Base-by-base conservation (phyloP, 2,329 filamentous ascomycete genomes). In the Chaetomium strumarium region DNA sequence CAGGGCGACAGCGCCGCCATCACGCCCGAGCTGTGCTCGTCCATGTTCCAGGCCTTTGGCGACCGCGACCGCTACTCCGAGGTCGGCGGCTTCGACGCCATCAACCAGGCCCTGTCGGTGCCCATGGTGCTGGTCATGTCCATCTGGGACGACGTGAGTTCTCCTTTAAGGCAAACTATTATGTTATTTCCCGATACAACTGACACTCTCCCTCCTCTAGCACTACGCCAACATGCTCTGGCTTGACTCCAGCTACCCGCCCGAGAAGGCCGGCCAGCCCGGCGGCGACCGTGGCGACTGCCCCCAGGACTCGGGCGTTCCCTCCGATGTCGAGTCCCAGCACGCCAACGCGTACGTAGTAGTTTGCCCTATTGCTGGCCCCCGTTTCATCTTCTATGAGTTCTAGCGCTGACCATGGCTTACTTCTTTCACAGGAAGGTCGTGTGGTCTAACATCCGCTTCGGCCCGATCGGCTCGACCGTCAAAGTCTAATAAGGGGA, bases 111-210 rank as follows among this genome's bases (percentile, higher is more conserved):
- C 20, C 68, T 86, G 38, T 64, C 67, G 6, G 61, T 73, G 31
- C 81, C 81, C 34, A 83, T 85, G 79, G 82, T 84, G 36, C 74
- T 86, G 13, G 81, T 84, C 59, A 75, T 86, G 73, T 76, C 73
- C 20, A 69, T 83, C 54, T 80, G 76, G 76, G 67, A 72, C 54
- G 72, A 74, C 57, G 65, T 67, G 54, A 55, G 64, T 62, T 36
- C 3, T n/a, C 20, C 19, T 34, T 10, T 14, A 34, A 14, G 33
- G 12, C 5, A 14, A 4, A 19, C 38, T 7, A 40, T n/a, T n/a
- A 19, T 17, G 16, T 16, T 19, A 12, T 9, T n/a, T 9, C 14
- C 12, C 6, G 2, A 34, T 36, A 36, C n/a, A n/a, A n/a, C 50
- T 46, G 31, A 51, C n/a, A n/a, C 51, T n/a, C 38, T 0, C 9